Percentiles rank a stretch among this genome's conserved stretches.
phyloP scores from a whole-genome alignment of 257 asterid genomes.

The Solanum sejunctum region DNA sequence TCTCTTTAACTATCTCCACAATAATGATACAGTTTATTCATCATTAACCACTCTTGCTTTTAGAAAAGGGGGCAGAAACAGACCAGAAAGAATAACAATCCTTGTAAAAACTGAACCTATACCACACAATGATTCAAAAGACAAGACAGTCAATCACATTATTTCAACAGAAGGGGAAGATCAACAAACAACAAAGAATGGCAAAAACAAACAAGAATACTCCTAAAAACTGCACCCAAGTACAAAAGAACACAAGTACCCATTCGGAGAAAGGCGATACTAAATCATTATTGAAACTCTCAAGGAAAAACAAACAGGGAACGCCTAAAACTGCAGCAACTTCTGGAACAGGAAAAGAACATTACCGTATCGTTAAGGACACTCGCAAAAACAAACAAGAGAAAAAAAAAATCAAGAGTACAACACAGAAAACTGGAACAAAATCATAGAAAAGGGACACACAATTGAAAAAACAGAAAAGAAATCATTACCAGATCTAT shows the following conservation, averaged over 20 bases:
- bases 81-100: not conserved
- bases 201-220: not conserved
- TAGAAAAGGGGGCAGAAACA: not conserved
- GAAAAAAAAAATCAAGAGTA: not conserved
- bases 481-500: slow-evolving; percentile 7
- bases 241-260: not conserved
- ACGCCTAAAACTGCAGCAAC: not conserved
- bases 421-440: not conserved
- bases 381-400: not conserved
- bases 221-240: not conserved
- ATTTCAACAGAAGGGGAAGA: not conserved
- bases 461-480: not conserved
- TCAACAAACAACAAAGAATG: not conserved
- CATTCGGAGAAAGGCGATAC: not conserved
- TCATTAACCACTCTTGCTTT: not conserved
- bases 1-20: not conserved
- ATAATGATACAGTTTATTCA: not conserved
- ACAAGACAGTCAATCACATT: not conserved
- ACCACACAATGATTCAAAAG: not conserved
- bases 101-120: not conserved
- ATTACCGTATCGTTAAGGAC: not conserved
- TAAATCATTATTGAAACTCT: not conserved
- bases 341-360: not conserved
- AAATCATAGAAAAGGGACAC: not conserved
- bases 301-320: not conserved